phyloP scores from a whole-genome alignment of 1,284 basidiomycete species.

The Stygiomarasmius scandens region DNA sequence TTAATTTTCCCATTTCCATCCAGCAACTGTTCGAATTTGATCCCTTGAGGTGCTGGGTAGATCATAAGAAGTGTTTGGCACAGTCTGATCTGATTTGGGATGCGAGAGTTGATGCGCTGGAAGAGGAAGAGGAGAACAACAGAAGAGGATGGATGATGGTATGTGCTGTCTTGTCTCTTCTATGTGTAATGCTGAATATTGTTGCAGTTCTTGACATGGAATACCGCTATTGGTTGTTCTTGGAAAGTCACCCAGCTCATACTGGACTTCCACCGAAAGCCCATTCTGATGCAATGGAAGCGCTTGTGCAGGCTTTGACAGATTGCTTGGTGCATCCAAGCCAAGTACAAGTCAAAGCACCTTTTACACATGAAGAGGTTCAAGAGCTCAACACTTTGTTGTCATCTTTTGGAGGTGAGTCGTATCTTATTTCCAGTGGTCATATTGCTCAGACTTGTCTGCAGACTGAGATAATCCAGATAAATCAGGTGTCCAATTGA shows the following conservation, averaged over 20 bases:
- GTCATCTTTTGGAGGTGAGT: constrained; percentile 44
- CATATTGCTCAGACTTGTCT: background rate
- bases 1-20: no score
- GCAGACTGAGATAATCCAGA: constrained; percentile 37
- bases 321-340: constrained; percentile 65
- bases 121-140: constrained; percentile 26
- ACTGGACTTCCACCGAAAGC: constrained; percentile 51
- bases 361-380: constrained; percentile 74
- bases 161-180: constrained; percentile 29
- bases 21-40: constrained; percentile 22
- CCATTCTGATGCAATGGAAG: constrained; percentile 66
- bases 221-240: constrained; percentile 75
- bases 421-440: background rate
- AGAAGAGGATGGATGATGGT: constrained; percentile 54
- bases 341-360: constrained; percentile 44
- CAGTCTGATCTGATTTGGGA: constrained; percentile 44
- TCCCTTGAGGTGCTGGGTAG: constrained; percentile 61
- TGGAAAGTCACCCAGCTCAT: constrained; percentile 76
- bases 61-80: constrained; percentile 60
- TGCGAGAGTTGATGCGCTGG: constrained; percentile 22
- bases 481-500: constrained; percentile 38
- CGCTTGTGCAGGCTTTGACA: constrained; percentile 77
- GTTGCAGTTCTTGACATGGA: constrained; percentile 64
- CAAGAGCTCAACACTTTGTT: constrained; percentile 68
- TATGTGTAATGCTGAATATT: constrained; percentile 1